Conservation (phyloP, 1,139 yeast genomes). For the Starmera stellimalicola region DNA sequence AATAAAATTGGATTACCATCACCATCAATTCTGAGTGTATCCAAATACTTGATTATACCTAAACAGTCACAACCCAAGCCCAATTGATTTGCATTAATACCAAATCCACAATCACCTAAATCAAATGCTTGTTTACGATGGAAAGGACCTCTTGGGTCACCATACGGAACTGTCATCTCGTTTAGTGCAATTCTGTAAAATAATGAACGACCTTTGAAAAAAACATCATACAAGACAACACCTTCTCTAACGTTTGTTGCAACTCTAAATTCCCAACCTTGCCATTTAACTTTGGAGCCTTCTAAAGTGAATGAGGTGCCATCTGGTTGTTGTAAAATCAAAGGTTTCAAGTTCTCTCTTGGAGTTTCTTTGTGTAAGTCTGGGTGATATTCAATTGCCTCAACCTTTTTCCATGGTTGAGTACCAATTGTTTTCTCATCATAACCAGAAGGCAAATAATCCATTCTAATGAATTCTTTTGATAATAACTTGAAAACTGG, state of each 20-base stretch:
- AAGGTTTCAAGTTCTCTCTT: slow-evolving; percentile 62
- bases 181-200: slow-evolving; percentile 73
- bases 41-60: slow-evolving; percentile 77
- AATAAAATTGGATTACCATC: slow-evolving; percentile 58
- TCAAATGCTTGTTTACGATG: slow-evolving; percentile 92
- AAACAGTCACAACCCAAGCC: slow-evolving; percentile 83
- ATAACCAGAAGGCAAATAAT: slow-evolving; percentile 65
- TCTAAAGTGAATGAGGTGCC: slow-evolving; percentile 71
- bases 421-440: slow-evolving; percentile 54
- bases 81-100: slow-evolving; percentile 67
- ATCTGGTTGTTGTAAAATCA: slow-evolving; percentile 71
- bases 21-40: slow-evolving; percentile 50
- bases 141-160: slow-evolving; percentile 83
- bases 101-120: slow-evolving; percentile 87
- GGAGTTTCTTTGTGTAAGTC: slow-evolving; percentile 53
- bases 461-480: slow-evolving; percentile 62
- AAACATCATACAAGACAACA: slow-evolving; percentile 65
- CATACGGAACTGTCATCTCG: slow-evolving; percentile 91
- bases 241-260: slow-evolving; percentile 78
- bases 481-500: slow-evolving; percentile 71
- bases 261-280: slow-evolving; percentile 83
- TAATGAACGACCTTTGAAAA: slow-evolving; percentile 73
- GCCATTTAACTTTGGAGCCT: slow-evolving; percentile 69
- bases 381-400: slow-evolving; percentile 63
- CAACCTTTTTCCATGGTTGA: slow-evolving; percentile 49